phyloP scores from a whole-genome alignment of 73 alveolate species.

The Symbiodinium natans region DNA sequence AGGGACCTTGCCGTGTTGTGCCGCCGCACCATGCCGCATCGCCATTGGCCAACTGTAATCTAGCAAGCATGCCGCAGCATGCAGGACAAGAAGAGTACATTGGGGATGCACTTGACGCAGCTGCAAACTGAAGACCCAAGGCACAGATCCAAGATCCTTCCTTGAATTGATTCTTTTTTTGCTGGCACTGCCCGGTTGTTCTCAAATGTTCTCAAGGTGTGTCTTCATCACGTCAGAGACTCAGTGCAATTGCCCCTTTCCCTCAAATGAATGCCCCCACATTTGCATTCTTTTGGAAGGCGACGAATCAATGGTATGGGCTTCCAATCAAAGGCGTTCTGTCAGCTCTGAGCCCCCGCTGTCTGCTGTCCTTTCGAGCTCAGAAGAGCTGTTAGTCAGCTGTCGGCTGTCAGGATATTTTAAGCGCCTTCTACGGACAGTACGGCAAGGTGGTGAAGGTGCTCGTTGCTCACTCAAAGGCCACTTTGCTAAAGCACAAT shows the following conservation, averaged over 20 bases:
- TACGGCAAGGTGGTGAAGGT: constrained; percentile 64
- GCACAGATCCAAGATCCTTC: neutral
- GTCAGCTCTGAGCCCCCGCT: no score
- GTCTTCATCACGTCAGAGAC: constrained; percentile 45
- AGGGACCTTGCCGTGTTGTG: neutral
- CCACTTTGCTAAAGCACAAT: neutral
- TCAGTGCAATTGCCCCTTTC: neutral
- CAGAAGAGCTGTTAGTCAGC: neutral
- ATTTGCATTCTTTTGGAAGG: neutral
- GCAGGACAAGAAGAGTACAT: constrained; percentile 85
- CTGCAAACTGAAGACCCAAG: constrained; percentile 86
- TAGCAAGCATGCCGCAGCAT: no score
- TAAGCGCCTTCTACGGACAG: constrained; percentile 71
- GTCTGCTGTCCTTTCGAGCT: no score
- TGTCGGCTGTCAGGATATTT: constrained; percentile 26
- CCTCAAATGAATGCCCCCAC: neutral
- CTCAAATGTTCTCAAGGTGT: no score
- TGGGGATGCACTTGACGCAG: constrained; percentile 91
- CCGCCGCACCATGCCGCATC: neutral
- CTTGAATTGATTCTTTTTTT: neutral
- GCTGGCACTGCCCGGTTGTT: neutral
- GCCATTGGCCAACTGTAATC: neutral
- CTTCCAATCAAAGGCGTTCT: constrained; percentile 61
- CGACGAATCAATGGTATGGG: constrained; percentile 93
- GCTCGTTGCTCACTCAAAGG: constrained; percentile 91